Evolutionary conservation across 768 basidiomycete species (phyloP).

Genomic region (Infundibulicybe gibba): DNA sequence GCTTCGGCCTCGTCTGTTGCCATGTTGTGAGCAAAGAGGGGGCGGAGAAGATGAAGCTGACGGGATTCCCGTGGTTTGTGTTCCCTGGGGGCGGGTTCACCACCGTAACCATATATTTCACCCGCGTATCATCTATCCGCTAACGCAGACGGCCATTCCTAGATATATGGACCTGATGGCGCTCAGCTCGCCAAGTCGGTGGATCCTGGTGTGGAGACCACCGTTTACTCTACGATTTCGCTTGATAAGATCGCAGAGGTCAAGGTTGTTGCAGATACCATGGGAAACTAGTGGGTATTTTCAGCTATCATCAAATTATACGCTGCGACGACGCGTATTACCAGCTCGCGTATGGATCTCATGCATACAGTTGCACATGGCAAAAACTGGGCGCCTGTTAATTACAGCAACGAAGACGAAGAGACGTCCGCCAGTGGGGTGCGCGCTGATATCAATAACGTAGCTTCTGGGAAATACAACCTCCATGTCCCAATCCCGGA

Average conservation of each 20-base stretch:
- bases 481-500: too few relatives aligned
- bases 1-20: slow-evolving; percentile 23
- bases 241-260: slow-evolving; percentile 23
- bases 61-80: slow-evolving; percentile 22
- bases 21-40: slow-evolving; percentile 22
- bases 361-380: slow-evolving; percentile 21
- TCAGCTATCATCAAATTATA: too few relatives aligned
- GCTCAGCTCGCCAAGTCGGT: slow-evolving; percentile 14
- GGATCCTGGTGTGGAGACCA: slow-evolving; percentile 20
- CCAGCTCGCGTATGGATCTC: slow-evolving; percentile 21
- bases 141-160: neutral
- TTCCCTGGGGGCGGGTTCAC: slow-evolving; percentile 24
- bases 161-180: slow-evolving; percentile 28
- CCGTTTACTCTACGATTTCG: slow-evolving; percentile 23
- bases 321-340: neutral
- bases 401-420: slow-evolving; percentile 10
- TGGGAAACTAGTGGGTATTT: slow-evolving; percentile 19
- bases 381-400: slow-evolving; percentile 19
- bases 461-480: slow-evolving; percentile 1
- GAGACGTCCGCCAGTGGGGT: slow-evolving; percentile 5
- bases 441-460: slow-evolving; percentile 8
- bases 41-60: slow-evolving; percentile 23
- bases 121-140: too few relatives aligned
- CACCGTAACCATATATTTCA: slow-evolving; percentile 4
- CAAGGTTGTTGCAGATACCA: slow-evolving; percentile 21